Evolutionary conservation across 2,329 filamentous ascomycete genomes (phyloP), one percentile per base, ranked within the genome.

Genomic region (Verticillium isaacii): DNA sequence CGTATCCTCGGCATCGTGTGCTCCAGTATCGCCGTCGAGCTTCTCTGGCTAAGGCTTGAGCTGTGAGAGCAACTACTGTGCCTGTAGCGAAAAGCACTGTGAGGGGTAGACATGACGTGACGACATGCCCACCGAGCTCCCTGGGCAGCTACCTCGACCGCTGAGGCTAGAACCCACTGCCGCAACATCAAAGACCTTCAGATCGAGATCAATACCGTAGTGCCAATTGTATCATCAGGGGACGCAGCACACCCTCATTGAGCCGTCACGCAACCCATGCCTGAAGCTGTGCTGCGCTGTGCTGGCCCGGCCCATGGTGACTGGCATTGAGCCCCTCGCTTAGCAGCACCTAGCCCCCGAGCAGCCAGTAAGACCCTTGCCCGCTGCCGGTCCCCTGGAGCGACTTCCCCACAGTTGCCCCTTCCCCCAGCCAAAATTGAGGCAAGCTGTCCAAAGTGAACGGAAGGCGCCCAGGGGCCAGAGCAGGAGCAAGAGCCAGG

Each of bases 361-460:
- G 17, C 19, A 58, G 56, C 56, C 56, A 58, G 57, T 50, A 15
- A 29, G 56, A 63, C 63, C 64, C 64, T 57, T 63, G 63, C 50
- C 56, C 41, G 54, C 56, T 39, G 57, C 54, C 58, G 61, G 61
- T 65, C 64, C 64, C 64, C 63, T 63, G 62, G 63, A 59, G 60
- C 65, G 37, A 59, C 61, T 66, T 63, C 71, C 70, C 70, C 72
- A 73, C 71, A 72, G 34, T 56, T 65, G 61, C 60, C 58, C 64
- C 63, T 58, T 59, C 59, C 41, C 41, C 52, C 59, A 58, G 63
- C 56, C 64, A 60, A 65, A 65, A 66, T 65, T 72, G 68, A 67
- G 70, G 72, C 70, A 73, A 74, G 70, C 67, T 74, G 72, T 74
- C 71, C 68, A 71, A 73, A 45, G 39, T 45, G 39, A 45, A 45